Evolutionary conservation across 768 basidiomycete genomes (phyloP), one percentile per base, ranked within the genome.

Genomic region (Lentinula sp.): DNA sequence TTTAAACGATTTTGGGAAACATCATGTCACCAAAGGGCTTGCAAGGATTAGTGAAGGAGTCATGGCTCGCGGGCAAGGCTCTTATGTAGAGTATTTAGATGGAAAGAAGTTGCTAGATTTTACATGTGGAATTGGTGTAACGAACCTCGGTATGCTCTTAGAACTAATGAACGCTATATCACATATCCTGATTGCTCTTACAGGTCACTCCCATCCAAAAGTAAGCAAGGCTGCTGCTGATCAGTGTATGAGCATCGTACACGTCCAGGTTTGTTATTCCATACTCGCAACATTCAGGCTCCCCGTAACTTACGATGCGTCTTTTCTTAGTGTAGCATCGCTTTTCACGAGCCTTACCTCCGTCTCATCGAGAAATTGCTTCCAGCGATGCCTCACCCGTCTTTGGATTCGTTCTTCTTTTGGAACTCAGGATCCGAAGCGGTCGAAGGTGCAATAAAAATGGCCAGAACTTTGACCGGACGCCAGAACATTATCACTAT

Each of bases 361-460:
- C 80, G 85, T 54, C 89, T 98, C 66, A 89, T 98, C 68, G 84
- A 96, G 71, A 83, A 82, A 59, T 81, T 98, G 6, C 75, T 96
- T 11, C 91, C 94, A 0, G 75, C 89, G 61, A 95, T 98, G 94
- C 95, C 95, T 2, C 76, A 95, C 74, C 81, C 86, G 0, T 95
- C 93, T 1, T 80, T 98, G 35, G 90, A 96, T 71, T 92, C 92
- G 28, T 98, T 98, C 81, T 97, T 95, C 83, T 93, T 97, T 75
- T 93, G 91, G 90, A 98, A 93, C 77, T 95, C 94, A 2, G 96
- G 96, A 2, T 88, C 93, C 0, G 96, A 98, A 73, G 96, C 95
- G 1, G 82, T 94, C 48, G 95, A 97, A 74, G 92, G 86, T 0
- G 81, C 93, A 2, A 74, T 98, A 64, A 98, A 97, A 76, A 86